Base-by-base conservation (phyloP, 768 basidiomycete species). In the Agaricus blazei region DNA sequence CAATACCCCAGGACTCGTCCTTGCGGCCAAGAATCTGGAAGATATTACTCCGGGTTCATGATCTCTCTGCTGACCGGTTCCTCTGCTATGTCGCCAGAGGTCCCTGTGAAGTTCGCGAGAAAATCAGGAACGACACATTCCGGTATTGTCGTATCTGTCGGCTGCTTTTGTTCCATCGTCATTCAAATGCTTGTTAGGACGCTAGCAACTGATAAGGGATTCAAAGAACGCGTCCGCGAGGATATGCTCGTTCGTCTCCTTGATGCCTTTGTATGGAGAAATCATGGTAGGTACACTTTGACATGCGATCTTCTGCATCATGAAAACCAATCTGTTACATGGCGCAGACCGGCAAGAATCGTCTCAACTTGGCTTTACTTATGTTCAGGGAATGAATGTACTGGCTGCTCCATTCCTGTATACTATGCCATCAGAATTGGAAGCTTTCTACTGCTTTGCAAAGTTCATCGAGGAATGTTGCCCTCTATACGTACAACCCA, bases 311-410 rank as follows among this genome's bases (percentile, higher is more conserved):
- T 26, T 14, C 52, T 44, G 19, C 28, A 40, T 19, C 52, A 27
- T 26, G 27, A 48, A 52, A 37, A 50, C 52, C 8, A 36, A 45
- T 38, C 56, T 28, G 1, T 24, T 31, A 31, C 34, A 34, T 34
- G 34, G 11, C 34, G 9, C 8, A 93, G 90, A 93, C 63, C 77
- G 84, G 59, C 85, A 88, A 69, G 88, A 91, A 63, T 76, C 75
- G 0, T 82, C 88, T n/a, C 85, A 84, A 55, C 79, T 92, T 41
- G 90, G 83, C 8, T 97, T 98, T 70, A 93, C 91, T 29, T 99
- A 98, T 64, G 95, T 99, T 8, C 96, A 99, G 71, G 97, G 97
- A 29, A 98, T 97, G 93, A 99, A 99, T 67, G 97, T 98, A 47
- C 84, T 99, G 36, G 93, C 95, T 23, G 97, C 97, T 2, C 97